Percentiles rank a stretch among this genome's conserved stretches.
phyloP scores from a whole-genome alignment of 176 grass and related monocot species.

The Otatea glauca region DNA sequence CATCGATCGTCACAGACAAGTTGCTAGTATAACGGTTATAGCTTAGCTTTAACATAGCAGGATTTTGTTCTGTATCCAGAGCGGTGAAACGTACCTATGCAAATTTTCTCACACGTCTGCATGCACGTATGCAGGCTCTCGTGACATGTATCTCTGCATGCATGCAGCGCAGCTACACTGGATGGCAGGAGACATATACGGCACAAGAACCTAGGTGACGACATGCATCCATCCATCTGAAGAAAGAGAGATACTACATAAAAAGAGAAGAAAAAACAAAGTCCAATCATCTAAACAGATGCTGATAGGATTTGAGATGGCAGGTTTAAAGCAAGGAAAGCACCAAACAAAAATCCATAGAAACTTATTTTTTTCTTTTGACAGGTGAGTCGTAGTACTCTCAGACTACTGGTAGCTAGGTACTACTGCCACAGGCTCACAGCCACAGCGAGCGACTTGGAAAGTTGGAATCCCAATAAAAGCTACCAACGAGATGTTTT shows the following conservation, averaged over 20 bases:
- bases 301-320: conserved; percentile 28
- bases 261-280: not conserved
- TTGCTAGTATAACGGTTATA: not conserved
- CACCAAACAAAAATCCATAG: not conserved
- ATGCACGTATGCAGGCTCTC: conserved; percentile 7
- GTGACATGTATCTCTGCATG: conserved; percentile 20
- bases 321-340: not conserved
- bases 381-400: not conserved
- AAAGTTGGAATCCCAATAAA: conserved; percentile 26
- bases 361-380: not conserved
- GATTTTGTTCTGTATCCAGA: not conserved
- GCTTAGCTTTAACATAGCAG: not conserved
- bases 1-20: not conserved
- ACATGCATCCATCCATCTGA: not conserved
- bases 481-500: not conserved
- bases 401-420: not conserved
- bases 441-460: not conserved
- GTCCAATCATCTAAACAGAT: conserved; percentile 12
- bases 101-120: not conserved
- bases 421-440: not conserved
- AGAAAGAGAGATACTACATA: not conserved
- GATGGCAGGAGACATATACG: not conserved
- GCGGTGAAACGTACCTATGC: not conserved
- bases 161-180: not conserved
- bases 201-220: not conserved